Evolutionary conservation across 371 early-diverging fungal species (phyloP).

Genomic region (Dichotomocladium elegans): DNA sequence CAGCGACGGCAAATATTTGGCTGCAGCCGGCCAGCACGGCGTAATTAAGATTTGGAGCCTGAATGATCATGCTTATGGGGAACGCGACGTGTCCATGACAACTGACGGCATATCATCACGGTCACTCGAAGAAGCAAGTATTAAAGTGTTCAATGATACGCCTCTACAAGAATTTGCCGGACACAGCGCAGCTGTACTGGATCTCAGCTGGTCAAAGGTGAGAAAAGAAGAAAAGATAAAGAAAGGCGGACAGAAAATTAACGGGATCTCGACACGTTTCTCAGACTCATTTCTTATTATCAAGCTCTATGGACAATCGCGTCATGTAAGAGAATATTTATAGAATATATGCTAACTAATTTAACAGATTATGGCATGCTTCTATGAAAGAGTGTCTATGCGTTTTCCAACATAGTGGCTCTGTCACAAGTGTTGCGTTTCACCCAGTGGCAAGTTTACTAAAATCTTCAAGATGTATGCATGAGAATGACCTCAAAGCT

Average conservation of each 20-base stretch:
- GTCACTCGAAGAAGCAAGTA: conserved; percentile 15
- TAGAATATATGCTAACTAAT: not conserved
- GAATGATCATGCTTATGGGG: conserved; percentile 11
- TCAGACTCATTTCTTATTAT: conserved; percentile 70
- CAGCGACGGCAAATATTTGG: conserved; percentile 76
- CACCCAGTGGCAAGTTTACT: conserved; percentile 59
- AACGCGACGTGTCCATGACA: not conserved
- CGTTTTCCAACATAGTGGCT: conserved; percentile 72
- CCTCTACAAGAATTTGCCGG: conserved; percentile 68
- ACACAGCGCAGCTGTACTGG: conserved; percentile 70
- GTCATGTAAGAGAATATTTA: conserved; percentile 45
- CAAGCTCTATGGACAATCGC: conserved; percentile 82
- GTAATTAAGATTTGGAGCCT: conserved; percentile 73
- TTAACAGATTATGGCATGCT: conserved; percentile 77
- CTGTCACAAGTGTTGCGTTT: conserved; percentile 77
- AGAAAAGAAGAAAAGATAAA: not conserved
- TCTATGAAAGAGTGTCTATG: conserved; percentile 69
- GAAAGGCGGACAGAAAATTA: not conserved
- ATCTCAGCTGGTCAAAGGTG: conserved; percentile 82
- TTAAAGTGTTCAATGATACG: conserved; percentile 57
- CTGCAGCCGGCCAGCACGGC: conserved; percentile 73
- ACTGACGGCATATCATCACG: not conserved
- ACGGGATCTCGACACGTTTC: not conserved
- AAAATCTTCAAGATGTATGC: not conserved
- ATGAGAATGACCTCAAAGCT: not conserved